phyloP scores from a whole-genome alignment of 2,329 filamentous ascomycete species.

The Thelonectria rubi region DNA sequence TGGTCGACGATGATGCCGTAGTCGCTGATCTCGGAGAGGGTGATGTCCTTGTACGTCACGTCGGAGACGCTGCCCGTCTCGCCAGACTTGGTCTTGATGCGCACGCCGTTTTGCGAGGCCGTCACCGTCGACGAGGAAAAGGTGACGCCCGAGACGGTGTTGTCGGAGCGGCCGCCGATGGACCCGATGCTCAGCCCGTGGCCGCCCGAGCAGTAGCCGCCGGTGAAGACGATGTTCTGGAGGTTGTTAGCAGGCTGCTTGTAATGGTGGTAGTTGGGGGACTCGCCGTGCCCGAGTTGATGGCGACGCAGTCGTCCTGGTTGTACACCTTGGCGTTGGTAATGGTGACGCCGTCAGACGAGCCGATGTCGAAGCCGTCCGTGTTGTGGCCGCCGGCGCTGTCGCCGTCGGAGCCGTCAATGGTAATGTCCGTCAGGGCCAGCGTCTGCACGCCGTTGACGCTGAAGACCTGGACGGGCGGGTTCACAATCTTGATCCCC shows the following conservation, averaged over 20 bases:
- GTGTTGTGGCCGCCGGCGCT: conserved; percentile 21
- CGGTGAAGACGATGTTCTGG: conserved; percentile 22
- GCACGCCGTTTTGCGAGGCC: conserved; percentile 17
- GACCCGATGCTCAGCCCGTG: conserved; percentile 23
- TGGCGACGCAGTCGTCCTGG: conserved; percentile 22
- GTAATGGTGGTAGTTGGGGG: background rate
- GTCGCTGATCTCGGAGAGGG: conserved; percentile 18
- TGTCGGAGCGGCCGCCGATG: conserved; percentile 22
- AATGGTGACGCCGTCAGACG: conserved; percentile 18
- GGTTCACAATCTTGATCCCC: conserved; percentile 19
- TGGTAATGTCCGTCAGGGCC: conserved; percentile 16
- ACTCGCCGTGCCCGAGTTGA: conserved; percentile 22
- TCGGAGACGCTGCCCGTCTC: conserved; percentile 9
- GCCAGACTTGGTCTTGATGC: conserved; percentile 22
- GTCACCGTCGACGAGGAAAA: conserved; percentile 19
- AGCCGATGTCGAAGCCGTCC: conserved; percentile 23
- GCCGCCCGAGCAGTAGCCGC: conserved; percentile 20
- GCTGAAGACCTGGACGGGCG: conserved; percentile 22
- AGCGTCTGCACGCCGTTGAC: conserved; percentile 19
- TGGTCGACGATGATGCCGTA: conserved; percentile 24
- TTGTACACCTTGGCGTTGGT: conserved; percentile 18
- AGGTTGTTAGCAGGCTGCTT: background rate
- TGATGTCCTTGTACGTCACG: conserved; percentile 25
- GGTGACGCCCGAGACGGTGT: conserved; percentile 18
- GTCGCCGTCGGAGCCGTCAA: conserved; percentile 16